Evolutionary conservation across 2,329 filamentous ascomycete genomes (phyloP).

Genomic region (Apiospora sp.): DNA sequence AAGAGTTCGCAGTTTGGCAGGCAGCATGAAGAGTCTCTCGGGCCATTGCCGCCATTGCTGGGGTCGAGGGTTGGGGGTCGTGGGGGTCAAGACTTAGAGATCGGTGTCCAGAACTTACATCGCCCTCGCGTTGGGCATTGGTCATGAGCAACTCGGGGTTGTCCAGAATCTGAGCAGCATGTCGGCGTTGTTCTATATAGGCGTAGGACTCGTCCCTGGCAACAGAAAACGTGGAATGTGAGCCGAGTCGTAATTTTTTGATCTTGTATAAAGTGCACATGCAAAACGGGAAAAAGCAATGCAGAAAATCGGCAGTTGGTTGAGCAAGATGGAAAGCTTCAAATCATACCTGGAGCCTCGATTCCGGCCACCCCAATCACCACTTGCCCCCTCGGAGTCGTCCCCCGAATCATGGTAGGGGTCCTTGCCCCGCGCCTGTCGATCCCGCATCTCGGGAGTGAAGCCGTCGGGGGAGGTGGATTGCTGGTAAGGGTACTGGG

Average conservation of each 20-base stretch:
- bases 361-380: slow-evolving; percentile 28
- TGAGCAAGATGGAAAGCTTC: not conserved
- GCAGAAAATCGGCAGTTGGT: not conserved
- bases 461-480: slow-evolving; percentile 42
- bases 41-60: slow-evolving; percentile 8
- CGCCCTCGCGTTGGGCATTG: slow-evolving; percentile 60
- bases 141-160: slow-evolving; percentile 67
- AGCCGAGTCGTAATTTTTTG: not conserved
- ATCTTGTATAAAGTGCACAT: not conserved
- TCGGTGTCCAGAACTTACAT: slow-evolving; percentile 52
- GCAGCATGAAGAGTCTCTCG: not conserved
- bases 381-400: slow-evolving; percentile 40
- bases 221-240: not conserved
- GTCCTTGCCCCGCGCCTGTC: slow-evolving; percentile 66
- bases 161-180: slow-evolving; percentile 63
- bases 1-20: not conserved
- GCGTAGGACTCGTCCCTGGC: slow-evolving; percentile 49
- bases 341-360: slow-evolving; percentile 29
- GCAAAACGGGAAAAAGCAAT: too few relatives aligned
- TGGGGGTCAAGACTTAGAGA: slow-evolving; percentile 12
- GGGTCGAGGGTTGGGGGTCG: slow-evolving; percentile 1
- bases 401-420: slow-evolving; percentile 52
- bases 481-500: slow-evolving; percentile 15
- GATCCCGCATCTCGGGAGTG: slow-evolving; percentile 62
- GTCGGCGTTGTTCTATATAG: slow-evolving; percentile 52